Evolutionary conservation across 2,329 filamentous ascomycete genomes (phyloP), one percentile per base, ranked within the genome.

Genomic region (Fusarium pilosicola): DNA sequence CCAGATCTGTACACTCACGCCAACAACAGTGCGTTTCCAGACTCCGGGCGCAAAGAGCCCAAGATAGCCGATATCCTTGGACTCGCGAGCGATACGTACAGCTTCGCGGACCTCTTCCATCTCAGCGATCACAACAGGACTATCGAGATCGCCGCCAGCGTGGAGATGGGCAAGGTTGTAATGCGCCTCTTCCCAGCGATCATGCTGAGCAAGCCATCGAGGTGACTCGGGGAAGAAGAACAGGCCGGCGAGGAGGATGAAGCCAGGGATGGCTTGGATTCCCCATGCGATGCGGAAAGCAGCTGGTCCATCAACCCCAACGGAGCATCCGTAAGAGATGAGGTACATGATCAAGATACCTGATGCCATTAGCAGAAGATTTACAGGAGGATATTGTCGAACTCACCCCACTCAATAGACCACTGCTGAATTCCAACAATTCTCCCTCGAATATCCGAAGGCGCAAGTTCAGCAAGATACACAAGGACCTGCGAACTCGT

Each of bases 361-460:
- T 87, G 87, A 1, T 7, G 5, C 22, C 51, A 13, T 38, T 39
- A 54, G 32, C 24, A 39, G 7, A 5, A 13, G 9, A 18, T 36
- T 13, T 13, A 5, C 20, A 2, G 1, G 8, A 1, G 7, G 2
- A 6, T 14, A 3, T 2, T 24, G 41, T 45, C 22, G 3, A 17
- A 30, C 71, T 48, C 55, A 75, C 81, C 81, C 80, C 81, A 93
- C 73, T 92, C 93, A 69, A 95, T 94, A 32, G 92, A 91, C 85
- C 91, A 92, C 80, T 94, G 92, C 80, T 94, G 92, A 48, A 89
- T 88, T 59, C 91, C 90, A 22, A 95, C 91, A 39, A 95, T 85
- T 48, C 90, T 87, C 22, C 91, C 92, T 70, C 91, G 87, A 70
- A 82, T 85, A 41, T 81, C 76, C 4, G 87, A 86, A 52, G 88